Conservation (phyloP, 495 filamentous ascomycete species). For the Talaromyces thailandensis region DNA sequence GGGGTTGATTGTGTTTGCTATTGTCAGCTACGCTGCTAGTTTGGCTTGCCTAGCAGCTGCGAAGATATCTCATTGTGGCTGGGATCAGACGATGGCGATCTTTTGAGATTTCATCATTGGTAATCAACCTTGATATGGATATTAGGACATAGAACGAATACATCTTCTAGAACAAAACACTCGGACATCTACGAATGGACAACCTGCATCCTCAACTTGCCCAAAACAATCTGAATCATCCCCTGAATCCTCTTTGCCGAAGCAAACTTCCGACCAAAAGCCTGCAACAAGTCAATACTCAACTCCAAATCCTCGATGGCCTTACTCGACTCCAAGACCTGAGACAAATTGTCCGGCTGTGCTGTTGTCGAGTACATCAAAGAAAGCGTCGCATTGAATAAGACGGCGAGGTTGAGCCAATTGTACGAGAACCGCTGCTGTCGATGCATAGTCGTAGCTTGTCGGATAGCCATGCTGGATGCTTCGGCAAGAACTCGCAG, state of each 20-base stretch:
- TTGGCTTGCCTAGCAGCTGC: slow-evolving; percentile 37
- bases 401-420: slow-evolving; percentile 28
- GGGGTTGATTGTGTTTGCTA: not conserved
- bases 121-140: not conserved
- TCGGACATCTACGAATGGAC: not conserved
- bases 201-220: slow-evolving; percentile 9
- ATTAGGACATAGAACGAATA: not conserved
- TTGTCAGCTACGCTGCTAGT: slow-evolving; percentile 39
- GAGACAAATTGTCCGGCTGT: slow-evolving; percentile 15
- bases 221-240: slow-evolving; percentile 22
- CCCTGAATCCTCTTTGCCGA: slow-evolving; percentile 22
- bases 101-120: not conserved
- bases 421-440: slow-evolving; percentile 30
- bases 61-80: slow-evolving; percentile 17
- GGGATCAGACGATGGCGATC: not conserved
- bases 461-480: slow-evolving; percentile 25
- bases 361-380: slow-evolving; percentile 29
- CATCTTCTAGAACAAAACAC: too few species aligned
- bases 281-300: slow-evolving; percentile 21
- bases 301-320: slow-evolving; percentile 24
- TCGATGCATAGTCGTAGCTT: slow-evolving; percentile 25
- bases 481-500: slow-evolving; percentile 25
- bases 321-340: slow-evolving; percentile 13
- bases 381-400: slow-evolving; percentile 27
- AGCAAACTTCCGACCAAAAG: slow-evolving; percentile 23